Evolutionary conservation across 495 filamentous ascomycete genomes (phyloP).

Genomic region (Penicillium antarcticum): DNA sequence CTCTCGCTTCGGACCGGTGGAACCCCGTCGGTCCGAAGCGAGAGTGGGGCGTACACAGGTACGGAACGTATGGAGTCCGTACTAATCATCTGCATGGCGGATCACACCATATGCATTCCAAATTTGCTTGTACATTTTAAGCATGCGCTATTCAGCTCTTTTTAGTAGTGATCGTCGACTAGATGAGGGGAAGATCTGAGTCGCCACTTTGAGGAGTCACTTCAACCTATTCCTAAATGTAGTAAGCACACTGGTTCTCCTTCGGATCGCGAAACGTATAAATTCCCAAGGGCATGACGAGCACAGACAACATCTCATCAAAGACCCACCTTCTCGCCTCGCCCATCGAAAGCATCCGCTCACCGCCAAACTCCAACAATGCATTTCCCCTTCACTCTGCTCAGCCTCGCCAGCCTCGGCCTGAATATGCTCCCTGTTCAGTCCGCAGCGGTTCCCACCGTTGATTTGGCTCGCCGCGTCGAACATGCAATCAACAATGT

Average conservation of each 20-base stretch:
- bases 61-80: too few species aligned
- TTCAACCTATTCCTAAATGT: too few species aligned
- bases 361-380: neutral
- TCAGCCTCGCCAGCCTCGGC: neutral
- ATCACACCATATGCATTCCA: too few species aligned
- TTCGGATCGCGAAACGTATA: neutral
- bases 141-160: neutral
- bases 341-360: neutral
- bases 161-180: neutral
- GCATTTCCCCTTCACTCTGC: neutral
- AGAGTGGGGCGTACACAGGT: too few species aligned
- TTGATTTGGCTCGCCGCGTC: neutral
- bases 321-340: neutral
- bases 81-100: too few species aligned
- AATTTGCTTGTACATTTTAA: neutral
- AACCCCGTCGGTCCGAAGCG: too few species aligned
- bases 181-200: neutral
- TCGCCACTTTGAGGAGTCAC: neutral
- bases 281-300: neutral
- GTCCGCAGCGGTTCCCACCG: neutral
- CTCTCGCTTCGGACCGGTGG: too few species aligned
- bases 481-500: neutral
- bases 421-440: neutral
- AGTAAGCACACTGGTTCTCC: too few species aligned
- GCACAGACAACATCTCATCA: neutral